Evolutionary conservation across 148 eudicot genomes (phyloP), one percentile per base, ranked within the genome.

Genomic region (Dysphania ambrosioides): DNA sequence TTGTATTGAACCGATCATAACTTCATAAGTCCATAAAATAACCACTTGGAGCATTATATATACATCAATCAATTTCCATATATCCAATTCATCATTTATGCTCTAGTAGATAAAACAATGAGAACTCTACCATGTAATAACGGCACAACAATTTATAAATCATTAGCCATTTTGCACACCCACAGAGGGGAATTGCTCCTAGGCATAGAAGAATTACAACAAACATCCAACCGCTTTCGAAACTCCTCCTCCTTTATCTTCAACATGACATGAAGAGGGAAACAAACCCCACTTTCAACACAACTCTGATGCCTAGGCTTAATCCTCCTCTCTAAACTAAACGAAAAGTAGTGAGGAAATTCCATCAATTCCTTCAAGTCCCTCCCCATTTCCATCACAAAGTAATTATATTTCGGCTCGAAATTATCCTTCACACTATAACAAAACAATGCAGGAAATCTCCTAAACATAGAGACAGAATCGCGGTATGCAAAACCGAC

Each of bases 281-380:
- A 84, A 80, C 81, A 90, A 30, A 94, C 93, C 11, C 97, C 91
- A 40, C 75, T 85, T 59, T 91, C 95, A 1, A 90, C 81, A 78
- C 98, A 94, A 34, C 53, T 61, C 11, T 79, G 80, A 72, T 94
- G 97, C 72, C 98, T 83, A 19, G 86, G 89, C 73, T 90, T 91
- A 65, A 94, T 91, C 89, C 98, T 85, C 66, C 80, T 86, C 41
- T 91, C 98, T 81, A 94, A 85, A 72, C 98, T 88, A 82, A 88
- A 94, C 3, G 98, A 94, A 76, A 94, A 94, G 58, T 91, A 94
- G 36, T 94, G 98, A 0, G 98, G 98, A 78, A 90, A 94, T 18
- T 75, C 90, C 78, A 80, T 86, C n/a, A n/a, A n/a, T n/a, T n/a
- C n/a, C n/a, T n/a, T n/a, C 87, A 91, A 69, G 10, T 88, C 92